phyloP scores from a whole-genome alignment of 2,329 filamentous ascomycete species.

The Huntiella bhutanensis region DNA sequence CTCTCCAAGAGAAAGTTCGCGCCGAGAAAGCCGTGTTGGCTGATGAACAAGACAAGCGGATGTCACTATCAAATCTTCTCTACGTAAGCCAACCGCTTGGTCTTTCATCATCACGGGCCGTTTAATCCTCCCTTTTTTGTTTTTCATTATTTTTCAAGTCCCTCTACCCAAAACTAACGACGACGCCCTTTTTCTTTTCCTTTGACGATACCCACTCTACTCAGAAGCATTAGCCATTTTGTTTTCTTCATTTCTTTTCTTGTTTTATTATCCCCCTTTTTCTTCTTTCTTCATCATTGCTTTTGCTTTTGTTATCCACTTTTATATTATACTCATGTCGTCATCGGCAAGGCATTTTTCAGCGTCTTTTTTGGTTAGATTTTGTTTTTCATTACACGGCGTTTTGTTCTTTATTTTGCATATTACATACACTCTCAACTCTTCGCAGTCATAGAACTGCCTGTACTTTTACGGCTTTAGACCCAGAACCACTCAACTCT shows the following conservation, averaged over 20 bases:
- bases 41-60: background rate
- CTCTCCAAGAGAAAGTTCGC: background rate
- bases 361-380: slow-evolving; percentile 5
- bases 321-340: no score
- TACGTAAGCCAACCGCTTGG: no score
- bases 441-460: background rate
- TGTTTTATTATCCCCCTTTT: background rate
- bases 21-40: slow-evolving; percentile 1
- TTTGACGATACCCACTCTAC: slow-evolving; percentile 3
- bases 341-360: background rate
- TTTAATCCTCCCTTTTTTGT: background rate
- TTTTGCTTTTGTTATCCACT: background rate
- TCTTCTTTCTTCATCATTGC: background rate
- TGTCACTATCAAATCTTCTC: no score
- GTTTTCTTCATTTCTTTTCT: slow-evolving; percentile 1
- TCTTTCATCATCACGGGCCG: background rate
- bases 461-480: slow-evolving; percentile 5
- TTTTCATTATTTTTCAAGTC: background rate
- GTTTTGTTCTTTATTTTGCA: background rate
- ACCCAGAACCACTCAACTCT: slow-evolving; percentile 1
- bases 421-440: slow-evolving; percentile 4
- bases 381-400: slow-evolving; percentile 1
- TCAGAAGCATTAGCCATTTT: slow-evolving; percentile 2
- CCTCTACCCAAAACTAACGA: background rate
- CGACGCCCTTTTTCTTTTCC: background rate